A percentile compares a stretch with the other conserved stretches of the same genome.
Evolutionary conservation across 75 land plant species (phyloP).

Genomic region (Cryptomeria japonica): DNA sequence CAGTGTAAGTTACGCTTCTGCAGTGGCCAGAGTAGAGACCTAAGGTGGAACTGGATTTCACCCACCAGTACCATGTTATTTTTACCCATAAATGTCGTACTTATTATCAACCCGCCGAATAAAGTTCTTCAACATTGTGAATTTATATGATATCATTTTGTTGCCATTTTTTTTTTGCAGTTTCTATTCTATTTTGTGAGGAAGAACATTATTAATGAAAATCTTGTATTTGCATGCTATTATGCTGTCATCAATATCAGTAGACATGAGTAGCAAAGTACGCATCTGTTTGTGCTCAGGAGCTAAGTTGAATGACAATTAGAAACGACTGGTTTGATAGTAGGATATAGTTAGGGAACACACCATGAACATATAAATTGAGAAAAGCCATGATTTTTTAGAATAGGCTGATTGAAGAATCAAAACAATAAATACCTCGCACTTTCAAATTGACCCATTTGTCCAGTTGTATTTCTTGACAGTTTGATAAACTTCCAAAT

Average conservation of each 20-base stretch:
- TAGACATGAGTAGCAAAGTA: background rate
- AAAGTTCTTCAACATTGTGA: background rate
- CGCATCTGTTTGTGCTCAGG: background rate
- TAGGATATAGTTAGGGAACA: too few relatives aligned
- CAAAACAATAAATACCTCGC: background rate
- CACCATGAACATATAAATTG: too few relatives aligned
- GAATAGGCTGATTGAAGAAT: background rate
- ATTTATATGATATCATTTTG: background rate
- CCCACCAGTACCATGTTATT: background rate
- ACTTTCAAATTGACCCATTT: background rate
- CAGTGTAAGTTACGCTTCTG: slow-evolving; percentile 98
- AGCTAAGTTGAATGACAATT: background rate
- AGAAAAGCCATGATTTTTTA: too few relatives aligned
- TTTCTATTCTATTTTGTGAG: background rate
- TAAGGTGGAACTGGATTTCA: slow-evolving; percentile 8
- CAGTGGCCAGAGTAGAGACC: slow-evolving; percentile 56
- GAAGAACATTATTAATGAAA: too few relatives aligned
- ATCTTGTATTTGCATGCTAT: background rate
- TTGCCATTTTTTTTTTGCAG: too few relatives aligned
- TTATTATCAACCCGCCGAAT: background rate
- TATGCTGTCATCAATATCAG: background rate
- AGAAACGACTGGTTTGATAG: background rate
- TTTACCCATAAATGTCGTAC: background rate
- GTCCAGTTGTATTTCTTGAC: background rate
- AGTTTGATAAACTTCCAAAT: background rate